Conservation (phyloP, 116 monocot species). For the Papilionanthe hybrid region DNA sequence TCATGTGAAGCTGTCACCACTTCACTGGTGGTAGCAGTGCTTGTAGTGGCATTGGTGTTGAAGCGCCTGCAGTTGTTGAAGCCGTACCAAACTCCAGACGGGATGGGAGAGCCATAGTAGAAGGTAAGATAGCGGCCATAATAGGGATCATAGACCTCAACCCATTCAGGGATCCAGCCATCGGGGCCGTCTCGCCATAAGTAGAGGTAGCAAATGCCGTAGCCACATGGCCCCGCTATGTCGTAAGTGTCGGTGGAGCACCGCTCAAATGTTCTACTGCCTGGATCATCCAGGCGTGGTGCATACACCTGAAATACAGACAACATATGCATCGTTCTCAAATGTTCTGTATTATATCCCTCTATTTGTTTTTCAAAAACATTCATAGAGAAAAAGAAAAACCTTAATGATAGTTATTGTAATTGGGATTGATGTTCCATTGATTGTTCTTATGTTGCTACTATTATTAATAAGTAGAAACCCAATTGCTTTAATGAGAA, state of each 20-base stretch:
- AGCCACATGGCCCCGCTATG: constrained; percentile 54
- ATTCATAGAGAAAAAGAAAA: too few species aligned
- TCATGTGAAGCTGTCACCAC: neutral
- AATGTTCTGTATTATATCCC: too few species aligned
- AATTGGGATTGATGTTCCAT: too few species aligned
- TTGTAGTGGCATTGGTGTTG: neutral
- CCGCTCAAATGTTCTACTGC: constrained; percentile 37
- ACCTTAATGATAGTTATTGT: too few species aligned
- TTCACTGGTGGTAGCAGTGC: neutral
- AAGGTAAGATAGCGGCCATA: constrained; percentile 25
- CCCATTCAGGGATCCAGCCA: constrained; percentile 56
- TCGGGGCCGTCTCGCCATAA: constrained; percentile 32
- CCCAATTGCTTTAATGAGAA: too few species aligned
- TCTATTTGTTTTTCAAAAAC: too few species aligned
- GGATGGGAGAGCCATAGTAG: constrained; percentile 38
- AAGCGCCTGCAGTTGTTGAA: constrained; percentile 30
- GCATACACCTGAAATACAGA: constrained; percentile 37
- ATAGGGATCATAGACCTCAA: constrained; percentile 40
- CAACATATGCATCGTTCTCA: neutral
- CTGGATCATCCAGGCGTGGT: constrained; percentile 41
- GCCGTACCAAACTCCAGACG: constrained; percentile 56
- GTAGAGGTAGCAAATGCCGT: constrained; percentile 64
- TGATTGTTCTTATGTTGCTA: too few species aligned
- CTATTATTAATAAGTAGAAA: too few species aligned
- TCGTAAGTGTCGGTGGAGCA: constrained; percentile 71